phyloP scores from a whole-genome alignment of 2,329 filamentous ascomycete genomes.

The Chrysoporthe austroafricana region DNA sequence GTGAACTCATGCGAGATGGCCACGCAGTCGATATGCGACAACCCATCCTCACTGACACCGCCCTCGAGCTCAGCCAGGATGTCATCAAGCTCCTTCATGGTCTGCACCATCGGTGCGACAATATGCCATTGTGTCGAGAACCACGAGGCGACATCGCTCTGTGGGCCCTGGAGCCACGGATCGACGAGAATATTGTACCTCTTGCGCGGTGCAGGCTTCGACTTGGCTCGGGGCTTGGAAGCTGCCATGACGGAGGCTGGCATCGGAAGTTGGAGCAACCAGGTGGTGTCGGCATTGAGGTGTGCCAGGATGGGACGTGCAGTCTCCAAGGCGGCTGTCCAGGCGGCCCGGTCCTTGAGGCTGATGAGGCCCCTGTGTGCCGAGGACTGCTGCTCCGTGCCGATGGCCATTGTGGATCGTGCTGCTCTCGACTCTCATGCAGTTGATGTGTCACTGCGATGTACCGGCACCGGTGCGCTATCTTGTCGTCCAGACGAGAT shows the following conservation, averaged over 20 bases:
- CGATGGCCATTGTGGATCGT: conserved; percentile 14
- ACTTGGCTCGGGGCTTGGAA: background rate
- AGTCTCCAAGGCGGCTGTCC: conserved; percentile 28
- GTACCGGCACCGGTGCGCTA: background rate
- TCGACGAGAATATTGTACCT: conserved; percentile 70
- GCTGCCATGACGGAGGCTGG: conserved; percentile 40
- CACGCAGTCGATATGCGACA: conserved; percentile 59
- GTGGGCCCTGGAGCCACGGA: conserved; percentile 66
- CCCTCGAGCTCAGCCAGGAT: conserved; percentile 54
- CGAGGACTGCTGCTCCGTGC: background rate
- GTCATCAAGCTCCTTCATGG: conserved; percentile 58
- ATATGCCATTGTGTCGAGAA: conserved; percentile 69
- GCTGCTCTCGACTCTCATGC: background rate
- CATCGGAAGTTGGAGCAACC: conserved; percentile 67
- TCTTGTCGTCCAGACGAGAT: background rate
- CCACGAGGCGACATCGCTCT: conserved; percentile 66
- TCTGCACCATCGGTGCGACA: conserved; percentile 55
- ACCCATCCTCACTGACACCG: conserved; percentile 23
- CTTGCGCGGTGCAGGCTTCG: conserved; percentile 44
- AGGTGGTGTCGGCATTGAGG: conserved; percentile 69
- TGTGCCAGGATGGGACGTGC: conserved; percentile 58
- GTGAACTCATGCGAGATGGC: conserved; percentile 69
- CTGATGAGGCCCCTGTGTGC: conserved; percentile 9
- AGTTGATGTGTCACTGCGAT: background rate
- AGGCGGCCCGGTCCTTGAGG: conserved; percentile 27